These are phyloP conservation scores for Heimioporus sp. DNA, from an alignment of 768 basidiomycete genomes.

Conservation along the genomic window DNA sequence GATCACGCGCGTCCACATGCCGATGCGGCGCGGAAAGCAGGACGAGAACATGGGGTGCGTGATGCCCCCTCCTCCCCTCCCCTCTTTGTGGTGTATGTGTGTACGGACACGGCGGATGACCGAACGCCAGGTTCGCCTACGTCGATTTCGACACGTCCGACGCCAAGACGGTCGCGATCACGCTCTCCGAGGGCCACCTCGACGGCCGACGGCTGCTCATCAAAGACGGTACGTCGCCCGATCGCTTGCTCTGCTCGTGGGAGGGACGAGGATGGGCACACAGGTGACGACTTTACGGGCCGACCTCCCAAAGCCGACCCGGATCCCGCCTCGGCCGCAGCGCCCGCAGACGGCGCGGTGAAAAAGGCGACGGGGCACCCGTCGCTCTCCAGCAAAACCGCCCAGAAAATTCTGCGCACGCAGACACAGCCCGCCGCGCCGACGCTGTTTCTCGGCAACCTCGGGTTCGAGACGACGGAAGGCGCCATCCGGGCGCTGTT, in stretches of 20 bases:
- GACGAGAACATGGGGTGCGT: conserved; percentile 80
- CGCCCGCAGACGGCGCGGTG: background rate
- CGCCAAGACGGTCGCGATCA: conserved; percentile 71
- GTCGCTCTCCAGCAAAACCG: conserved; percentile 57
- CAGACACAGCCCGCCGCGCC: conserved; percentile 85
- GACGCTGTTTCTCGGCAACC: conserved; percentile 91
- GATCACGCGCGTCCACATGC: conserved; percentile 83
- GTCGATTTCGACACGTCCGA: conserved; percentile 87
- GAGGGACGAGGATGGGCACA: background rate
- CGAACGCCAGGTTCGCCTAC: conserved; percentile 78
- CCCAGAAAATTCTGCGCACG: conserved; percentile 68
- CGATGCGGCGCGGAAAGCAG: conserved; percentile 62
- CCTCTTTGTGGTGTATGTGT: background rate
- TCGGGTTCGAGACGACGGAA: conserved; percentile 88
- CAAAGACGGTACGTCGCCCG: conserved; percentile 69
- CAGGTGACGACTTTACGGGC: conserved; percentile 75
- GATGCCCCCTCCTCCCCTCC: conserved; percentile 1
- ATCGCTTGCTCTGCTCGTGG: too few relatives aligned
- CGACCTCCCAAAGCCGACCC: conserved; percentile 49
- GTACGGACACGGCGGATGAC: conserved; percentile 5
- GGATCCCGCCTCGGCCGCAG: conserved; percentile 31
- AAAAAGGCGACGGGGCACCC: conserved; percentile 11
- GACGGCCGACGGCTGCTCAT: conserved; percentile 88
- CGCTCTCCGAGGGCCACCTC: conserved; percentile 75
- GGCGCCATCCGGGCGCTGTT: conserved; percentile 70